phyloP scores from a whole-genome alignment of 768 basidiomycete genomes.

The Suillus tomentosus region DNA sequence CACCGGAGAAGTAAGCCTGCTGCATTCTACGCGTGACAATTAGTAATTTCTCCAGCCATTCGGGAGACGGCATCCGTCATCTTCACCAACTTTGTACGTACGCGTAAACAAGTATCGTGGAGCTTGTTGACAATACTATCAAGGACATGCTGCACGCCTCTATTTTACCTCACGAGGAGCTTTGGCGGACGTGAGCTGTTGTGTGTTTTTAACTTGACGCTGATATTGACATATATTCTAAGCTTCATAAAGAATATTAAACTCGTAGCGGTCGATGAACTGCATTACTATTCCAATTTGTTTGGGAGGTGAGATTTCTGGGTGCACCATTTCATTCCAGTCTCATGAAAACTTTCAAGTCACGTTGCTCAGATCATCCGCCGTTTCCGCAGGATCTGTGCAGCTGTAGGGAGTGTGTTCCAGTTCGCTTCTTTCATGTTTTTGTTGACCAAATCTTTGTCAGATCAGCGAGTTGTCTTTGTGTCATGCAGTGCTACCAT shows the following conservation, averaged over 20 bases:
- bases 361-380: slow-evolving; percentile 82
- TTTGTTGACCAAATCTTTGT: not conserved
- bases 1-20: slow-evolving; percentile 51
- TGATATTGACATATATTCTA: slow-evolving; percentile 12
- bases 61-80: slow-evolving; percentile 77
- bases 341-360: slow-evolving; percentile 37
- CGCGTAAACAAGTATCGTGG: not conserved
- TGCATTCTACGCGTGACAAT: not conserved
- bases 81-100: slow-evolving; percentile 84
- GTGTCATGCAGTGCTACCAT: slow-evolving; percentile 92
- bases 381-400: slow-evolving; percentile 73
- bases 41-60: slow-evolving; percentile 46
- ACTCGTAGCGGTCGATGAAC: slow-evolving; percentile 80
- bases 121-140: not conserved
- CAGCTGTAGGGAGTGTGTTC: slow-evolving; percentile 72
- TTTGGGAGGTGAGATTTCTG: slow-evolving; percentile 64
- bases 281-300: slow-evolving; percentile 83
- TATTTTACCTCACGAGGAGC: slow-evolving; percentile 81
- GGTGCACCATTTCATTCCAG: not conserved
- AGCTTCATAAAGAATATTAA: slow-evolving; percentile 79
- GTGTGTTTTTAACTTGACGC: not conserved
- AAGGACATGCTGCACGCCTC: slow-evolving; percentile 87
- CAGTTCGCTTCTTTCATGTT: not conserved
- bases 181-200: slow-evolving; percentile 68
- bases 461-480: slow-evolving; percentile 58